Evolutionary conservation across 495 filamentous ascomycete genomes (phyloP).

Genomic region (Trichoderma reesei): DNA sequence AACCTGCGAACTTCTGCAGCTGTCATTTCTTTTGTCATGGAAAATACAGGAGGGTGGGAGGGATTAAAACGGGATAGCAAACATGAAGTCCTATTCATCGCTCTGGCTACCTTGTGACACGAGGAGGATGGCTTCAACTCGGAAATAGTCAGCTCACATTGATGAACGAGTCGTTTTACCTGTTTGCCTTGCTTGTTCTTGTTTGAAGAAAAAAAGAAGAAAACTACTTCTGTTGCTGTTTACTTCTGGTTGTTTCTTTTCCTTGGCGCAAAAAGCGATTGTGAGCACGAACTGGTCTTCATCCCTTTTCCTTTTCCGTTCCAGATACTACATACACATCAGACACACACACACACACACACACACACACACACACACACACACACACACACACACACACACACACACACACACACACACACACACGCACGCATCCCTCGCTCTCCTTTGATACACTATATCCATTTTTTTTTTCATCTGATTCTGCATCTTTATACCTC

Average conservation of each 20-base stretch:
- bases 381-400: too few species aligned
- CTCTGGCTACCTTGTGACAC: not conserved
- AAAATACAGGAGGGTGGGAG: not conserved
- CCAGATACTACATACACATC: too few species aligned
- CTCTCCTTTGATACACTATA: too few species aligned
- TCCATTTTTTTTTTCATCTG: too few species aligned
- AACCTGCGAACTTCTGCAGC: not conserved
- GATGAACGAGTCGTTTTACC: not conserved
- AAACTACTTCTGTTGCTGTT: not conserved
- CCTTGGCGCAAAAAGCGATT: not conserved
- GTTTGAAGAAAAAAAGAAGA: not conserved
- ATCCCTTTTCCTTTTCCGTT: too few species aligned
- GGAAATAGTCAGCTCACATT: not conserved
- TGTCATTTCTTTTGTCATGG: not conserved
- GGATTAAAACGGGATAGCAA: not conserved
- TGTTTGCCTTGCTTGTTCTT: not conserved
- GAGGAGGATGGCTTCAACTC: not conserved
- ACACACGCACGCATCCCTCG: too few species aligned
- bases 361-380: too few species aligned
- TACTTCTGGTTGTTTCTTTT: not conserved
- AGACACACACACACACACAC: too few species aligned
- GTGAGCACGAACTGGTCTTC: not conserved
- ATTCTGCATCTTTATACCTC: too few species aligned
- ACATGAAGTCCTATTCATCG: not conserved
- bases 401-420: too few species aligned